Conservation (phyloP, 2,329 filamentous ascomycete genomes). For the Ploettnerulaceae sp. region DNA sequence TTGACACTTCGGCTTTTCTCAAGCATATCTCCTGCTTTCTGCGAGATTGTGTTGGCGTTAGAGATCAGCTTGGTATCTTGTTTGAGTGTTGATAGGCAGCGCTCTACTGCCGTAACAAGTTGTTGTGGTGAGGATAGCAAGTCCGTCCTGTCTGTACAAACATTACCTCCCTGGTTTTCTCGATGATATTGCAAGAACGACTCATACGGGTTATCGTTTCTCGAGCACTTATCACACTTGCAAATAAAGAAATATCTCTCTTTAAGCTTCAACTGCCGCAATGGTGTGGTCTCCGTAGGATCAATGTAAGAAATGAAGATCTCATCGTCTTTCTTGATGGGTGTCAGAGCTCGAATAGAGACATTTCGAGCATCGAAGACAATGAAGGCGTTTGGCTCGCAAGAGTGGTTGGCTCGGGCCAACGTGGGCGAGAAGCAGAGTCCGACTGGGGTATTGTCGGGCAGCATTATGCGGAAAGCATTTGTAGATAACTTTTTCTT, state of each 20-base stretch:
- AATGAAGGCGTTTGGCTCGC: constrained; percentile 54
- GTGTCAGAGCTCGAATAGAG: constrained; percentile 45
- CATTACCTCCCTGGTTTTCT: background rate
- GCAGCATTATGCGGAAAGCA: constrained; percentile 52
- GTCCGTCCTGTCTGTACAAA: constrained; percentile 1
- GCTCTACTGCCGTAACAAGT: constrained; percentile 1
- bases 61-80: background rate
- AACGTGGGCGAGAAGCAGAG: constrained; percentile 49
- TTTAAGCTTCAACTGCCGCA: constrained; percentile 16
- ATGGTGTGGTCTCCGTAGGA: constrained; percentile 30
- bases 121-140: background rate
- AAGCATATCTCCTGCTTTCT: background rate
- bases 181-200: constrained; percentile 5
- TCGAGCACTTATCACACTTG: constrained; percentile 24
- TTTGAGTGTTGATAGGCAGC: background rate
- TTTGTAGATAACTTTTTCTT: constrained; percentile 52
- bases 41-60: background rate
- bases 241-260: constrained; percentile 29
- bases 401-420: constrained; percentile 57
- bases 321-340: constrained; percentile 49
- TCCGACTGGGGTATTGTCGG: constrained; percentile 48
- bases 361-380: constrained; percentile 49
- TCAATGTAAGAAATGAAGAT: constrained; percentile 60
- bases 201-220: constrained; percentile 18
- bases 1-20: background rate